Evolutionary conservation across 1,284 basidiomycete genomes (phyloP).

Genomic region (Rhodotorula sp.): DNA sequence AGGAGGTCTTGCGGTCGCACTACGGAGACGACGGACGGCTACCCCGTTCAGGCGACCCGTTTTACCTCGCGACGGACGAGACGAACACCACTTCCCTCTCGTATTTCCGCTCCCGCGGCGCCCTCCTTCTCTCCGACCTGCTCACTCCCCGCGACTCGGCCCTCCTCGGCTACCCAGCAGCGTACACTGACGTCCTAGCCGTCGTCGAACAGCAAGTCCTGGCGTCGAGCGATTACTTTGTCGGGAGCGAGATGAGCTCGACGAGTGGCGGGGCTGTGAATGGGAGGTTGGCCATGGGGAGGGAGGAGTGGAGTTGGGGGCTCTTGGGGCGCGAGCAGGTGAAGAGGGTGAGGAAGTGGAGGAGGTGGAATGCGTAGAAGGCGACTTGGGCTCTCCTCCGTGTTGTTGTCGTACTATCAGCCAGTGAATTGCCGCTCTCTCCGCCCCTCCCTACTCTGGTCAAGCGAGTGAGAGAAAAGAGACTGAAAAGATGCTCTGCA

Average conservation of each 20-base stretch:
- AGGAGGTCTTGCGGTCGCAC: slow-evolving; percentile 36
- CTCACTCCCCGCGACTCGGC: slow-evolving; percentile 53
- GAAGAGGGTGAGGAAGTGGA: no score
- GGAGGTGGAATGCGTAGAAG: no score
- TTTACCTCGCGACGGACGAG: slow-evolving; percentile 58
- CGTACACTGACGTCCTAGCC: slow-evolving; percentile 55
- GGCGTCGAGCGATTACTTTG: slow-evolving; percentile 53
- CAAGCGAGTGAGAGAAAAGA: neutral
- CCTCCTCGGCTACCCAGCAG: slow-evolving; percentile 53
- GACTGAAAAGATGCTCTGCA: neutral
- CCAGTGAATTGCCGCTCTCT: no score
- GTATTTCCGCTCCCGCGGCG: slow-evolving; percentile 51
- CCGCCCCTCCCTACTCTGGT: no score
- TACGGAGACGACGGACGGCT: slow-evolving; percentile 16
- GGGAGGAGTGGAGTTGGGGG: slow-evolving; percentile 20
- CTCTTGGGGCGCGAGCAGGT: neutral
- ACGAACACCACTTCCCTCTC: slow-evolving; percentile 49
- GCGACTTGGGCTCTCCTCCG: no score
- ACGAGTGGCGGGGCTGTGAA: slow-evolving; percentile 55
- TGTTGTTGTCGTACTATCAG: no score
- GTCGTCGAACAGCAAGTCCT: slow-evolving; percentile 55
- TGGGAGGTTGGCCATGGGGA: slow-evolving; percentile 31
- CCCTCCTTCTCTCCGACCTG: slow-evolving; percentile 54
- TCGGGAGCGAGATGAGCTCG: slow-evolving; percentile 54
- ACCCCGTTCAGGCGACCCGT: slow-evolving; percentile 47